Evolutionary conservation across 208 protist species (phyloP), one percentile per base, ranked within the genome.

Genomic region (Wallacemonas sp.): DNA sequence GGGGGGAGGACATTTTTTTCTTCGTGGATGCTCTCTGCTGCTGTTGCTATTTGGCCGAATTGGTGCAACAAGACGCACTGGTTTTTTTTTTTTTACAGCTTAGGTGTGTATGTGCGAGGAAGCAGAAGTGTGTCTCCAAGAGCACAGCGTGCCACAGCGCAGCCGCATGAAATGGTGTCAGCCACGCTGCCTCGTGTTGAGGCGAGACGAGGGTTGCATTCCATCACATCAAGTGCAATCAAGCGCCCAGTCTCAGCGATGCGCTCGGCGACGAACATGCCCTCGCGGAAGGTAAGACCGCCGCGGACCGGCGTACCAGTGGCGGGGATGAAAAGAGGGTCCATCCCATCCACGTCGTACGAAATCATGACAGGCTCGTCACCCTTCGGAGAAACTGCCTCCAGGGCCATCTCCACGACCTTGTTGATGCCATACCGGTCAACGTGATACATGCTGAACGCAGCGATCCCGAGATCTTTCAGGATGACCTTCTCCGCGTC

Each of bases 341-440:
- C 84, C 39, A 90, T 80, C 15, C 74, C 79, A 61, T 90, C 84
- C 28, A 90, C 69, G 67, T 90, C 84, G 63, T 85, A 90, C 34
- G 66, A 77, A 36, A 90, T 66, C 70, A 84, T 82, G 36, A 90
- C 55, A 38, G 78, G 84, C 49, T 83, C 75, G 36, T 72, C 79
- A 17, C 72, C 70, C 28, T 62, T 56, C 1, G 80, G 78, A 24
- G 70, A 68, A 31, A 89, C 46, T 42, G 75, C 73, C 27, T 84
- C 70, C 21, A 90, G 26, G 21, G 74, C 74, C 74, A 82, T 81
- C 47, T 74, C 49, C 61, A 87, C 58, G 30, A 84, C 68, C 36
- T 72, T 72, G 46, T 71, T 71, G 33, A 90, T 90, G 39, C 84
- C 84, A 62, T 84, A 79, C 55, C 77, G 76, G 47, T 86, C 73